Percentiles rank a stretch among this genome's conserved stretches.
These are phyloP conservation scores for Datisca glomerata DNA, from an alignment of 306 rosid species.

Conservation along the genomic window DNA sequence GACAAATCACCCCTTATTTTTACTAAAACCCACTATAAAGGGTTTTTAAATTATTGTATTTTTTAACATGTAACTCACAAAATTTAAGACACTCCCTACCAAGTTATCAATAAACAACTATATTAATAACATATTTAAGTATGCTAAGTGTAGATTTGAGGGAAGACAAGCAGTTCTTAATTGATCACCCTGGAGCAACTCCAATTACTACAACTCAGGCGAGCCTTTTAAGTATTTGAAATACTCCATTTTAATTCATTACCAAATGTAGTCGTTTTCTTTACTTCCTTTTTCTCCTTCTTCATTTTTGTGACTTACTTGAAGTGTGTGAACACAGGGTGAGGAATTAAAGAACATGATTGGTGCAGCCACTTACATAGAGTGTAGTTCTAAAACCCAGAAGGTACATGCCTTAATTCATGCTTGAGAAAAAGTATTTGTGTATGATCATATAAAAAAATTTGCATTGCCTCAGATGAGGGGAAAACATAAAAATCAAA, in stretches of 20 bases:
- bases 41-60: too few relatives aligned
- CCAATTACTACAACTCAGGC: constrained; percentile 53
- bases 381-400: constrained; percentile 32
- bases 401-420: constrained; percentile 14
- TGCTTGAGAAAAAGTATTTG: background rate
- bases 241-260: too few relatives aligned
- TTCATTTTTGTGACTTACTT: background rate
- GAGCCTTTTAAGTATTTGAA: too few relatives aligned
- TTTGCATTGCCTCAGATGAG: background rate
- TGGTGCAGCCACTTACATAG: constrained; percentile 26
- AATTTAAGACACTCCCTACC: too few relatives aligned
- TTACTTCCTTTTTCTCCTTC: constrained; percentile 17
- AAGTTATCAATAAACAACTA: too few relatives aligned
- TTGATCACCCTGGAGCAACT: constrained; percentile 55
- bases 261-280: too few relatives aligned
- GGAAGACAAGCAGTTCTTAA: constrained; percentile 41
- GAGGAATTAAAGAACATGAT: constrained; percentile 27
- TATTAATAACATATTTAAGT: too few relatives aligned
- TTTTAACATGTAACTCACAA: too few relatives aligned
- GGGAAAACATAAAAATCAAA: too few relatives aligned
- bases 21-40: too few relatives aligned
- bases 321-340: constrained; percentile 8
- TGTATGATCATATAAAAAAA: too few relatives aligned
- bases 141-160: constrained; percentile 54
- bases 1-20: too few relatives aligned